phyloP scores from a whole-genome alignment of 2,329 filamentous ascomycete species.

The Pestalotiopsis fici region DNA sequence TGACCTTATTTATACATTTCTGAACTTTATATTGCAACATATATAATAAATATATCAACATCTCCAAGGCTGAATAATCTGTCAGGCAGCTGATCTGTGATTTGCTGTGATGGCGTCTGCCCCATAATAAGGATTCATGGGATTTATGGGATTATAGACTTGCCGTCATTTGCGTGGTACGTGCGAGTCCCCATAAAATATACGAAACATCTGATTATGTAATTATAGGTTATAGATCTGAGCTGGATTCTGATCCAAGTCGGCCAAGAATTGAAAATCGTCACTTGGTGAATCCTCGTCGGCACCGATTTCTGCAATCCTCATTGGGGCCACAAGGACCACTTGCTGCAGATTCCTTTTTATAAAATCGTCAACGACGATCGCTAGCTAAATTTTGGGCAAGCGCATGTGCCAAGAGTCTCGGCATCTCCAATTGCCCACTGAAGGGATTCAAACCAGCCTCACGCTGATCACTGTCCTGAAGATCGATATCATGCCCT shows the following conservation, averaged over 20 bases:
- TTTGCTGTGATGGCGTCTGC: background rate
- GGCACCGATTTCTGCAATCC: background rate
- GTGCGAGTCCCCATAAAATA: background rate
- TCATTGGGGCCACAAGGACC: background rate
- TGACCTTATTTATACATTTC: background rate
- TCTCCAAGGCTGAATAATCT: background rate
- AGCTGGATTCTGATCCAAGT: background rate
- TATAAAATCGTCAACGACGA: background rate
- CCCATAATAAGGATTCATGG: background rate
- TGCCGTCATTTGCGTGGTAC: background rate
- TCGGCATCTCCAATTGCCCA: background rate
- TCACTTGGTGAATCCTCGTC: background rate
- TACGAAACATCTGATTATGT: background rate
- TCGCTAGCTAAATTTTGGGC: background rate
- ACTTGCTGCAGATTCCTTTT: background rate
- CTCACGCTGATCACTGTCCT: background rate
- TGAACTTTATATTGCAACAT: background rate
- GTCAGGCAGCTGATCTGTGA: background rate
- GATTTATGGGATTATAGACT: background rate
- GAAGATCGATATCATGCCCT: background rate
- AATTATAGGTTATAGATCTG: background rate
- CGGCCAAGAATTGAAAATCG: background rate
- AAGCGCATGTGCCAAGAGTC: background rate
- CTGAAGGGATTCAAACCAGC: background rate
- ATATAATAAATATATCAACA: background rate